Evolutionary conservation across 345 rosid species (phyloP).

Genomic region (Syzygium aromaticum): DNA sequence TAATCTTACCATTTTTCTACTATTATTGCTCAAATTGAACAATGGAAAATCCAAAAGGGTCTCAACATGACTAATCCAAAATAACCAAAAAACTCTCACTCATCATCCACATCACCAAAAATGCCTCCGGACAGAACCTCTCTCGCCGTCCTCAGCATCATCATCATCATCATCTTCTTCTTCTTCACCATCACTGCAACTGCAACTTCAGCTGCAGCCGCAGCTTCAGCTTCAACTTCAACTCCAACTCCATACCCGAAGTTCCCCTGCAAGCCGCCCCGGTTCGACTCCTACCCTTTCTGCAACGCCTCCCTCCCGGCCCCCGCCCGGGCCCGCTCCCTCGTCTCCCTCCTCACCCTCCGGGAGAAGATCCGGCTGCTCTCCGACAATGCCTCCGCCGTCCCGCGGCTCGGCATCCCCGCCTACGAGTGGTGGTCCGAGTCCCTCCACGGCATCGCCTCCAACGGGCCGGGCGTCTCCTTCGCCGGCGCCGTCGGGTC

Average conservation of each 20-base stretch:
- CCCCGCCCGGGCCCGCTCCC: conserved; percentile 46
- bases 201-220: not conserved
- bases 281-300: conserved; percentile 39
- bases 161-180: not conserved
- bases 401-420: conserved; percentile 80
- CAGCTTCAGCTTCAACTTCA: not conserved
- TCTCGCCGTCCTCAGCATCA: not conserved
- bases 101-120: not conserved
- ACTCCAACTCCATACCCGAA: not conserved
- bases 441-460: conserved; percentile 81
- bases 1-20: not conserved
- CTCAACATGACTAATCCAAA: not conserved
- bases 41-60: not conserved
- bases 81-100: not conserved
- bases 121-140: not conserved
- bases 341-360: conserved; percentile 63
- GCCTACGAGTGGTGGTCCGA: conserved; percentile 96
- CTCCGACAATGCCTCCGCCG: conserved; percentile 52
- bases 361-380: conserved; percentile 65
- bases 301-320: conserved; percentile 59
- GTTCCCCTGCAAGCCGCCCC: conserved; percentile 58
- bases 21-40: not conserved
- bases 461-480: conserved; percentile 79
- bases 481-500: conserved; percentile 57
- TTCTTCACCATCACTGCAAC: not conserved